Percentiles rank a stretch among this genome's conserved stretches.
These are phyloP conservation scores for Ophiostoma montium DNA, from an alignment of 2,329 filamentous ascomycete genomes.

Conservation along the genomic window DNA sequence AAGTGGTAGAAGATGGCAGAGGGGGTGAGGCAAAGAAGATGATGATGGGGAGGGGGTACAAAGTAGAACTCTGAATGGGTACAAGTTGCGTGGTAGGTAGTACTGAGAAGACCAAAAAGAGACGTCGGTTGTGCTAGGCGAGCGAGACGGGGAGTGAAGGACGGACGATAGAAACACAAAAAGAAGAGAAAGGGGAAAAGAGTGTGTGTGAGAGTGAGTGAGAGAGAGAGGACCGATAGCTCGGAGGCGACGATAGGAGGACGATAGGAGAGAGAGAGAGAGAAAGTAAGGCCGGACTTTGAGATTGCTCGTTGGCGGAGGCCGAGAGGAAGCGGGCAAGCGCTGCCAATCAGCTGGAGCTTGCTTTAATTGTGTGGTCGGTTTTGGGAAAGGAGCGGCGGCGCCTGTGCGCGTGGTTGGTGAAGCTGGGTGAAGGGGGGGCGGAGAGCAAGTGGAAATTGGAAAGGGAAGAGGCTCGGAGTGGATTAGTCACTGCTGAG, in stretches of 20 bases:
- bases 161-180: no score
- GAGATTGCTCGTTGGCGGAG: not conserved
- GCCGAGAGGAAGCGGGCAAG: constrained; percentile 1
- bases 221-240: no score
- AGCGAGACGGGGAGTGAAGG: no score
- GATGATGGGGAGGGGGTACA: not conserved
- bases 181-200: no score
- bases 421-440: no score
- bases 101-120: no score
- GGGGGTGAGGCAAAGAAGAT: not conserved
- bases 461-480: not conserved
- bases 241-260: not conserved
- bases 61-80: not conserved
- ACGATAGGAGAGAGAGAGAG: not conserved
- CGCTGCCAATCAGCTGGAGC: constrained; percentile 8
- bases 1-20: not conserved
- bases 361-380: not conserved
- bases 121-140: no score
- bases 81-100: no score
- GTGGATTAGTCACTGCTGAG: not conserved
- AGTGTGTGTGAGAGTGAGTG: no score
- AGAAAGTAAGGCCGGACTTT: not conserved
- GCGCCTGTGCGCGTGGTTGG: not conserved
- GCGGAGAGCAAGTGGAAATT: not conserved
- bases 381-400: not conserved